Conservation (phyloP, 768 basidiomycete species). For the Lenzites betulinus region DNA sequence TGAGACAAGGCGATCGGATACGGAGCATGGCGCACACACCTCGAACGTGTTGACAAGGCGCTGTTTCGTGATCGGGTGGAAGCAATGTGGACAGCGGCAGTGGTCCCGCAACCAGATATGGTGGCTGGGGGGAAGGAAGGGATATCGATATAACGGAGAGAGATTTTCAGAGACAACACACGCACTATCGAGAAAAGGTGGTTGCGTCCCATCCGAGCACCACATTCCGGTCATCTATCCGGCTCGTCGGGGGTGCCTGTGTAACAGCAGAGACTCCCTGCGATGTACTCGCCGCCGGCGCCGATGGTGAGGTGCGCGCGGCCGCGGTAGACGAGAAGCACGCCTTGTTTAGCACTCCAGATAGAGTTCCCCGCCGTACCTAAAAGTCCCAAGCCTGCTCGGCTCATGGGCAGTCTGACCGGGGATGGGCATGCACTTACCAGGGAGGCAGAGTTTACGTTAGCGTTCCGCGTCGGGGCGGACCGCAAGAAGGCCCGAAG, state of each 20-base stretch:
- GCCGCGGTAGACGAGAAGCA: background rate
- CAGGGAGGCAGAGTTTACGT: no score
- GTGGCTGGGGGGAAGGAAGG: constrained; percentile 53
- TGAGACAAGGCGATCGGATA: no score
- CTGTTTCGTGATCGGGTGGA: constrained; percentile 88
- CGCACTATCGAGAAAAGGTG: constrained; percentile 79
- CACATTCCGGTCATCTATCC: constrained; percentile 59
- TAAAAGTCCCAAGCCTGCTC: background rate
- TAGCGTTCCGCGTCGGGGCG: background rate
- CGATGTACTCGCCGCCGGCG: background rate
- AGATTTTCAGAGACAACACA: constrained; percentile 23
- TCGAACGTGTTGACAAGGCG: constrained; percentile 85
- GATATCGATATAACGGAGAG: no score
- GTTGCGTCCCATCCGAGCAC: constrained; percentile 73
- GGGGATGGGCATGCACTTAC: background rate
- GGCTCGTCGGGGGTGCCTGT: constrained; percentile 33
- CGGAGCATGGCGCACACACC: constrained; percentile 38
- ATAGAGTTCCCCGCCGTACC: background rate
- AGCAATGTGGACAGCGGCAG: constrained; percentile 85
- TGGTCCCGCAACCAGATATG: constrained; percentile 93
- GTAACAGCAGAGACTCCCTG: background rate
- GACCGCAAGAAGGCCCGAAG: background rate
- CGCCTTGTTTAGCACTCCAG: background rate
- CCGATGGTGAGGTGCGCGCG: background rate
- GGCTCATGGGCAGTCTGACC: background rate